These are phyloP conservation scores for Bacidia gigantensis DNA, from an alignment of 495 filamentous ascomycete genomes.

Conservation along the genomic window DNA sequence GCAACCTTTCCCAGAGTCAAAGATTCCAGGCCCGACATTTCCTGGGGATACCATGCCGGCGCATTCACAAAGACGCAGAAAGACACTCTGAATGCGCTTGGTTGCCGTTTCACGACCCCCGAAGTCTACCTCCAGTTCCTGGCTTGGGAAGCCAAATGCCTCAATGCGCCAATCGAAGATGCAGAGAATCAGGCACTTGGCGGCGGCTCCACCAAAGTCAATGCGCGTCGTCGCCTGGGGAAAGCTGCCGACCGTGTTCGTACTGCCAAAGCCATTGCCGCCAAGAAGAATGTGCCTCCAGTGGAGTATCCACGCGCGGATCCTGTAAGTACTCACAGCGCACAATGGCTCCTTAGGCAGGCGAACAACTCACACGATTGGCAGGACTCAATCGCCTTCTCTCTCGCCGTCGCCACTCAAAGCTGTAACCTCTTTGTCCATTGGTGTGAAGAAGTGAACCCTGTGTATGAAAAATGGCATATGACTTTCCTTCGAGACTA, in stretches of 20 bases:
- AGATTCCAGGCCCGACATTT: neutral
- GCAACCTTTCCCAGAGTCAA: neutral
- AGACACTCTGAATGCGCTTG: neutral
- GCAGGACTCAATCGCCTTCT: neutral
- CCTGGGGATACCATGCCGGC: neutral
- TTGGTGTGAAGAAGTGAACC: neutral
- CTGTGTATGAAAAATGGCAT: neutral
- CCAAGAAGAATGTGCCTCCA: no score
- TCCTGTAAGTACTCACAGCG: no score
- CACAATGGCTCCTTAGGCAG: no score
- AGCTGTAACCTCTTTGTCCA: neutral
- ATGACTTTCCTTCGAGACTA: neutral
- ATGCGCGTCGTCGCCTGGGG: neutral
- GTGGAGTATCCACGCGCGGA: no score
- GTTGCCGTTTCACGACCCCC: neutral
- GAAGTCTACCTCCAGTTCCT: neutral
- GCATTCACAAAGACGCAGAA: neutral
- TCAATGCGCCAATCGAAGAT: conserved; percentile 1
- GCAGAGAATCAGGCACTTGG: conserved; percentile 1
- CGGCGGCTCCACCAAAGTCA: neutral
- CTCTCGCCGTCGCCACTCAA: neutral
- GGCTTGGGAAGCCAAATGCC: neutral
- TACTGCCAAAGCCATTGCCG: no score
- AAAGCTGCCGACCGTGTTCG: neutral
- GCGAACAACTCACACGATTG: no score